Evolutionary conservation across 1,139 yeast genomes (phyloP).

Genomic region (Hanseniaspora uvarum): DNA sequence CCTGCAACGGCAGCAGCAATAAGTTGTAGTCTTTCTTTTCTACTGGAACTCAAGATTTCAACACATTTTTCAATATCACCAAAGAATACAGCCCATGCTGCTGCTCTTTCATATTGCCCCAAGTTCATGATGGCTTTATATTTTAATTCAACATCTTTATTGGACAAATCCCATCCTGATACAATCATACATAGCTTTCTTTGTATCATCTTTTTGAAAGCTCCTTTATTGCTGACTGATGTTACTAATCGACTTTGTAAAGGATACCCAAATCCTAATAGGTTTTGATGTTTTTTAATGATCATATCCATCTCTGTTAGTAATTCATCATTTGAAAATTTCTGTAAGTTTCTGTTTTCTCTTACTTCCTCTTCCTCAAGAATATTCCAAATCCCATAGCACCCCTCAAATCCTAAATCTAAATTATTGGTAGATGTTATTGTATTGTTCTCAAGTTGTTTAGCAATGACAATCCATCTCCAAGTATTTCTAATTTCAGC

Average conservation of each 20-base stretch:
- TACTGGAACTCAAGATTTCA: constrained; percentile 46
- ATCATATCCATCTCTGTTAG: constrained; percentile 37
- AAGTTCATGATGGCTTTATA: constrained; percentile 45
- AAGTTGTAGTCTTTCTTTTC: constrained; percentile 44
- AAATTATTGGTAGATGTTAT: constrained; percentile 55
- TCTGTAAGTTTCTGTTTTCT: constrained; percentile 29
- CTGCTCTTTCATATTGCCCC: constrained; percentile 77
- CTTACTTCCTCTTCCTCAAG: constrained; percentile 41
- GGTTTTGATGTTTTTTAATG: constrained; percentile 27
- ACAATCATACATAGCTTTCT: constrained; percentile 72
- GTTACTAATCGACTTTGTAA: constrained; percentile 23
- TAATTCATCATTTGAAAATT: constrained; percentile 29
- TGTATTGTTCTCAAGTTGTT: constrained; percentile 56
- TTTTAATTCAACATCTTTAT: constrained; percentile 63
- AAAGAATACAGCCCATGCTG: constrained; percentile 95
- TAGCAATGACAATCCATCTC: constrained; percentile 78
- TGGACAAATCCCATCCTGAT: constrained; percentile 85
- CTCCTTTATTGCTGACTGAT: constrained; percentile 15
- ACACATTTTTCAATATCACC: constrained; percentile 80
- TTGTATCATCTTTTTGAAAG: constrained; percentile 47
- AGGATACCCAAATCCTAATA: constrained; percentile 22
- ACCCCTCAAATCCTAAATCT: constrained; percentile 83
- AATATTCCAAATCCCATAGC: constrained; percentile 83
- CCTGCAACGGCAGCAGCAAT: constrained; percentile 96
- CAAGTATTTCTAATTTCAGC: constrained; percentile 64